Conservation (phyloP, 2,329 filamentous ascomycete species). For the Metarhizium humberi region DNA sequence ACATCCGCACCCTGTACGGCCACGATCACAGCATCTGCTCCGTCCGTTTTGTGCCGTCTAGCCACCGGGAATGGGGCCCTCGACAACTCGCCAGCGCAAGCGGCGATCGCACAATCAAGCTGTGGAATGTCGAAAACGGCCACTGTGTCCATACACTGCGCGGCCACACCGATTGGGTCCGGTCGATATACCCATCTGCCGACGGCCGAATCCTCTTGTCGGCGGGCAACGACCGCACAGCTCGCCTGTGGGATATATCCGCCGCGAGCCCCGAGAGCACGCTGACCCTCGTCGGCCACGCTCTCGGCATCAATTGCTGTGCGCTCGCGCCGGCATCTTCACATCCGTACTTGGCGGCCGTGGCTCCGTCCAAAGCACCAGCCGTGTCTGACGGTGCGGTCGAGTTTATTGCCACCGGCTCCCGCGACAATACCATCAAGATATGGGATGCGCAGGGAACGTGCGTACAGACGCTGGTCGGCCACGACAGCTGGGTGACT, state of each 20-base stretch:
- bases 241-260: conserved; percentile 76
- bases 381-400: conserved; percentile 64
- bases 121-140: conserved; percentile 90
- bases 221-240: conserved; percentile 72
- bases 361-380: conserved; percentile 77
- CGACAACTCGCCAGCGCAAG: conserved; percentile 67
- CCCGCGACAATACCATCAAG: conserved; percentile 81
- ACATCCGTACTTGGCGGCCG: conserved; percentile 63
- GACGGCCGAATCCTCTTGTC: conserved; percentile 81
- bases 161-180: conserved; percentile 85
- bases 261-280: conserved; percentile 58
- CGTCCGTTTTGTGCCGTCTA: conserved; percentile 79
- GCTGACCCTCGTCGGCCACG: conserved; percentile 74
- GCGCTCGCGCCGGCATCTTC: conserved; percentile 71
- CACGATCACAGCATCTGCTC: conserved; percentile 90
- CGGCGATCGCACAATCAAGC: conserved; percentile 72
- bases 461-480: conserved; percentile 71
- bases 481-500: conserved; percentile 92
- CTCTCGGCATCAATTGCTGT: conserved; percentile 79
- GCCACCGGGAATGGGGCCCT: conserved; percentile 18
- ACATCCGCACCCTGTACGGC: conserved; percentile 80
- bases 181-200: conserved; percentile 71
- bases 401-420: conserved; percentile 84
- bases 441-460: conserved; percentile 81
- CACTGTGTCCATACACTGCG: conserved; percentile 86